Base-by-base conservation (phyloP, 1,139 yeast species). In the Scheffersomyces illinoinensis region DNA sequence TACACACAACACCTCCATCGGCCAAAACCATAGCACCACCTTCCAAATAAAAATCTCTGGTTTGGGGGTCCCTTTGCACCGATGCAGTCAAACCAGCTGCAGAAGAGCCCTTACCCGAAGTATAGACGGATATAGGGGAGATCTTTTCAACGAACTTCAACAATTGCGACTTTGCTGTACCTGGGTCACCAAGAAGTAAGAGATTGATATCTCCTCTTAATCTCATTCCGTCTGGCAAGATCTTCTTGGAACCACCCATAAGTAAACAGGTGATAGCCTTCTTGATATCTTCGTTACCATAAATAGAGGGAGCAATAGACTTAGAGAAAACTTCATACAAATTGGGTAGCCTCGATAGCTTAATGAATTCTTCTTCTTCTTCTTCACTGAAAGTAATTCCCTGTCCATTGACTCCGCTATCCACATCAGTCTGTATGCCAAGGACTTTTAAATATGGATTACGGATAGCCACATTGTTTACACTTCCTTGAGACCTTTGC, bases 21-120 rank as follows among this genome's bases (percentile, higher is more conserved):
- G 99, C 99, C 59, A 95, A 81, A 20, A 95, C 99, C 98, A 95
- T 93, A 12, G 99, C 99, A 76, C 99, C 99, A 62, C 99, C 99
- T 83, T 95, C 99, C 59, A 95, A 80, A 72, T 91, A 95, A 72
- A 95, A 95, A 68, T 95, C 99, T 64, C 97, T 82, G 0, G 97
- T 90, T 50, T 83, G 81, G 0, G 92, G 84, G 71, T 95, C 98
- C 72, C 98, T 84, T 76, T 95, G 99, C 33, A 95, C 98, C 14
- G 97, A 90, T 0, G 99, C 99, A 0, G 99, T 95, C 74, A 95
- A 84, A 86, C 99, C 99, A 5, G 98, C 99, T 1, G 99, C 99
- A 21, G 98, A 93, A 0, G 99, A 95, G 68, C 99, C 99, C 71
- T 95, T 95, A 79, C 99, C 99, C 0, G 98, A 93, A 1, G 99